Conservation (phyloP, 345 rosid genomes). For the Populus ilicifolia region DNA sequence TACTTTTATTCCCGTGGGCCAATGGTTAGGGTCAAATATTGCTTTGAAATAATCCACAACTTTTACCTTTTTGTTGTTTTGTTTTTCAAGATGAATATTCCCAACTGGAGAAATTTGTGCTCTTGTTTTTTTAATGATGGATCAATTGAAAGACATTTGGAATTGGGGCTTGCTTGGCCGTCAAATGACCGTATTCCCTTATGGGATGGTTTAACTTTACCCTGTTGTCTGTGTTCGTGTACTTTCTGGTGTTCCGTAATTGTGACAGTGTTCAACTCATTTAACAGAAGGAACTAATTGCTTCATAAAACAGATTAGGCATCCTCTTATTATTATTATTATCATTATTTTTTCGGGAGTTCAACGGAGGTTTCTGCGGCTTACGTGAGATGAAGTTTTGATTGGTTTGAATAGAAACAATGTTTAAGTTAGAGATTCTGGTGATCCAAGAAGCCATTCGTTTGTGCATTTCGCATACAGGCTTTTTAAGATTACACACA, state of each 20-base stretch:
- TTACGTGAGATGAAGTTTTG: too few species aligned
- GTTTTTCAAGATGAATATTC: not conserved
- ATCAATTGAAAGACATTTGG: not conserved
- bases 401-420: too few species aligned
- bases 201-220: not conserved
- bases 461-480: not conserved
- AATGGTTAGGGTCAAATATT: not conserved
- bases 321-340: too few species aligned
- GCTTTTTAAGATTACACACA: not conserved
- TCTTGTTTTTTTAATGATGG: not conserved
- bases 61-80: not conserved
- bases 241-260: not conserved
- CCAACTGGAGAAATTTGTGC: not conserved
- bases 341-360: too few species aligned
- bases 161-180: not conserved
- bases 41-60: not conserved
- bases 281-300: too few species aligned
- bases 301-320: too few species aligned
- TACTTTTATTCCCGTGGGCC: not conserved
- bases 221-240: not conserved
- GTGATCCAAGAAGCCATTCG: not conserved
- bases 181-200: not conserved
- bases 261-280: not conserved
- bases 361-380: too few species aligned
- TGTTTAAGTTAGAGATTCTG: not conserved